Percentiles rank a stretch among this genome's conserved stretches.
phyloP scores from a whole-genome alignment of 768 basidiomycete genomes.

The Phanerochaete sordida region DNA sequence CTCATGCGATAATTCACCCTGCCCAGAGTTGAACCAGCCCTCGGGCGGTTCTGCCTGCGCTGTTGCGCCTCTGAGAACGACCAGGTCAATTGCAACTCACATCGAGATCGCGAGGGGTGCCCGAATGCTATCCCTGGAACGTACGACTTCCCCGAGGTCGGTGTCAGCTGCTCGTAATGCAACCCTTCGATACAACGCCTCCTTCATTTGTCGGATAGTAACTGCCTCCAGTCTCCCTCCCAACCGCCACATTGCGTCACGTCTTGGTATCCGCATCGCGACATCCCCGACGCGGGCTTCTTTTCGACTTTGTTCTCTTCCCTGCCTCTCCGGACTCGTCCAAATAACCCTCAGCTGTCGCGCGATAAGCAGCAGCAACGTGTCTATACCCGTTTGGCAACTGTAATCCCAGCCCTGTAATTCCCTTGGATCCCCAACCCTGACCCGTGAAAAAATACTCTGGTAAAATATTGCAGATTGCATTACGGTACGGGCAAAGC shows the following conservation, averaged over 20 bases:
- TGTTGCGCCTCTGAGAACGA: slow-evolving; percentile 41
- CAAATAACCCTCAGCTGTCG: neutral
- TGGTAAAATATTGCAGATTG: too few relatives aligned
- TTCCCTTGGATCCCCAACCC: too few relatives aligned
- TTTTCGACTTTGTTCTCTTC: neutral
- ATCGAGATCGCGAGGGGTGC: slow-evolving; percentile 44
- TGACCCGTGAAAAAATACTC: too few relatives aligned
- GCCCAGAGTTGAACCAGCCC: slow-evolving; percentile 41
- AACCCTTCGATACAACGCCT: neutral
- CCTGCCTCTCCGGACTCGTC: neutral
- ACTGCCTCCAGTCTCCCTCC: too few relatives aligned
- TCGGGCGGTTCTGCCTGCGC: slow-evolving; percentile 45
- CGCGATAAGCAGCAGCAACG: neutral
- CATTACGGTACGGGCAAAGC: neutral
- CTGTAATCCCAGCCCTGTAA: neutral
- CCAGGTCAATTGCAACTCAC: slow-evolving; percentile 49
- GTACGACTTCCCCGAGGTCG: slow-evolving; percentile 39
- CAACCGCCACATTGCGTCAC: neutral
- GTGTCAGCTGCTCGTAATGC: slow-evolving; percentile 30
- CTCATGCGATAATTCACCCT: neutral
- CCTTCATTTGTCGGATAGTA: too few relatives aligned
- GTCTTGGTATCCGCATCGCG: neutral
- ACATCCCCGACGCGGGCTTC: neutral
- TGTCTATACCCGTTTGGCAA: neutral
- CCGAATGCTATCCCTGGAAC: slow-evolving; percentile 39